These are phyloP conservation scores for Geotrichum macrosporum DNA, from an alignment of 1,139 yeast species.

Conservation along the genomic window DNA sequence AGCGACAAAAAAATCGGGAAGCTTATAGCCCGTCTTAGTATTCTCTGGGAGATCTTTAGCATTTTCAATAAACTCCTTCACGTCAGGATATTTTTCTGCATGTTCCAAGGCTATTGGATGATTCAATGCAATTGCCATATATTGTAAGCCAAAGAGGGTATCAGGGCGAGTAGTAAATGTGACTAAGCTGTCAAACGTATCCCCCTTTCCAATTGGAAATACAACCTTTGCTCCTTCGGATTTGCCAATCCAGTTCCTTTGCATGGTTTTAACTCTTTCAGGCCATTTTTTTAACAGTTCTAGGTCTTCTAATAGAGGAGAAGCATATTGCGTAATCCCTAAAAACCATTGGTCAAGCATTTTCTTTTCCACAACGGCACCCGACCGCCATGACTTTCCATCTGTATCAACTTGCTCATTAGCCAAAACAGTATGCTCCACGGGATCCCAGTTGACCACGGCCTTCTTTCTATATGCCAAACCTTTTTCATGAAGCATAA, in stretches of 20 bases:
- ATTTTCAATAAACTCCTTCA: conserved; percentile 46
- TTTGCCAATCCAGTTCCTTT: conserved; percentile 87
- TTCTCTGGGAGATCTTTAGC: conserved; percentile 44
- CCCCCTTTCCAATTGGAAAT: conserved; percentile 33
- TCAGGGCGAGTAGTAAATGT: conserved; percentile 90
- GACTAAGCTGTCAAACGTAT: conserved; percentile 35
- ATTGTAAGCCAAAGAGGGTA: conserved; percentile 77
- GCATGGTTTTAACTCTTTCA: conserved; percentile 81
- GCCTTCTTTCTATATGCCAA: conserved; percentile 82
- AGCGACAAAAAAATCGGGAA: conserved; percentile 47
- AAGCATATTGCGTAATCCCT: conserved; percentile 78
- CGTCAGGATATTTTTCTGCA: conserved; percentile 40
- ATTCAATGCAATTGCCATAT: conserved; percentile 66
- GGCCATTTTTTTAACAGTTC: conserved; percentile 72
- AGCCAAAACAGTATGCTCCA: conserved; percentile 89
- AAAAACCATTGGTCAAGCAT: conserved; percentile 87
- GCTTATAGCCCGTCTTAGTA: conserved; percentile 60
- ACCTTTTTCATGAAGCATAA: conserved; percentile 66
- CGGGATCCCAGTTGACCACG: conserved; percentile 95
- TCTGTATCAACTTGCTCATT: conserved; percentile 92
- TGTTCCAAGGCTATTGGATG: conserved; percentile 55
- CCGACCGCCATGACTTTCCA: conserved; percentile 95
- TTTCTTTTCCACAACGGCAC: conserved; percentile 83
- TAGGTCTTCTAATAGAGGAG: conserved; percentile 60
- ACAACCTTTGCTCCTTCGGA: conserved; percentile 71